Evolutionary conservation across 2,329 filamentous ascomycete genomes (phyloP).

Genomic region (Microdochium bolleyi): DNA sequence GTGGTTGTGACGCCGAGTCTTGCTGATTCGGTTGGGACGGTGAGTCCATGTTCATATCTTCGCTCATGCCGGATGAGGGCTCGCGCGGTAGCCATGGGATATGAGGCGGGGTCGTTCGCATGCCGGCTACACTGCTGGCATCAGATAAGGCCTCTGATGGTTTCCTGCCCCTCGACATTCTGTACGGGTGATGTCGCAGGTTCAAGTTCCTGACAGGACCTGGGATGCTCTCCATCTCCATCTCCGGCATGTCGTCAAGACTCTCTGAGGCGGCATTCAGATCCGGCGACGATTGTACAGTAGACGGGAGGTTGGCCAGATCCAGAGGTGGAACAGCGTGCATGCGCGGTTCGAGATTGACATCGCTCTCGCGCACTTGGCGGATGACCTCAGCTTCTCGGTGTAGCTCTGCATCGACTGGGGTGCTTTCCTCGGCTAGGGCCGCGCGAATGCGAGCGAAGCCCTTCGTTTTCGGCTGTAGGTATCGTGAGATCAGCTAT

Average conservation of each 20-base stretch:
- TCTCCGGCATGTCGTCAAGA: conserved; percentile 63
- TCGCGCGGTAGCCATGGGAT: conserved; percentile 54
- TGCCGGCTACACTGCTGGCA: conserved; percentile 43
- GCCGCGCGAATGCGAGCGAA: conserved; percentile 91
- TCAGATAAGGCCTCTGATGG: conserved; percentile 80
- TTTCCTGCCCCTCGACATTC: conserved; percentile 58
- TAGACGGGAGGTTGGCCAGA: conserved; percentile 37
- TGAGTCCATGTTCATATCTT: conserved; percentile 68
- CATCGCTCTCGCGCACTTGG: conserved; percentile 86
- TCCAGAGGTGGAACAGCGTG: conserved; percentile 29
- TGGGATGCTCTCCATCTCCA: conserved; percentile 56
- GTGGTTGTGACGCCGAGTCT: conserved; percentile 3
- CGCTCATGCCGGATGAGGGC: conserved; percentile 54
- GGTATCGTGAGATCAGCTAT: conserved; percentile 16
- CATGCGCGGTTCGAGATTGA: conserved; percentile 43
- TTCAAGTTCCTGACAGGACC: conserved; percentile 55
- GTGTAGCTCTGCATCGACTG: conserved; percentile 79
- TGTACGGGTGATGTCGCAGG: conserved; percentile 53
- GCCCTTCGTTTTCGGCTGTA: conserved; percentile 86
- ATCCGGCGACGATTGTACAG: conserved; percentile 61
- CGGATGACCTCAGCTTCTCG: conserved; percentile 93
- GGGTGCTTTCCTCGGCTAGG: conserved; percentile 78
- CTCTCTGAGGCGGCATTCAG: conserved; percentile 53
- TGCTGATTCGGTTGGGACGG: conserved; percentile 29
- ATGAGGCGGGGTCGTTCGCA: conserved; percentile 46